These are phyloP conservation scores for Colletotrichum falcatum DNA, from an alignment of 2,329 filamentous ascomycete genomes.

Conservation along the genomic window DNA sequence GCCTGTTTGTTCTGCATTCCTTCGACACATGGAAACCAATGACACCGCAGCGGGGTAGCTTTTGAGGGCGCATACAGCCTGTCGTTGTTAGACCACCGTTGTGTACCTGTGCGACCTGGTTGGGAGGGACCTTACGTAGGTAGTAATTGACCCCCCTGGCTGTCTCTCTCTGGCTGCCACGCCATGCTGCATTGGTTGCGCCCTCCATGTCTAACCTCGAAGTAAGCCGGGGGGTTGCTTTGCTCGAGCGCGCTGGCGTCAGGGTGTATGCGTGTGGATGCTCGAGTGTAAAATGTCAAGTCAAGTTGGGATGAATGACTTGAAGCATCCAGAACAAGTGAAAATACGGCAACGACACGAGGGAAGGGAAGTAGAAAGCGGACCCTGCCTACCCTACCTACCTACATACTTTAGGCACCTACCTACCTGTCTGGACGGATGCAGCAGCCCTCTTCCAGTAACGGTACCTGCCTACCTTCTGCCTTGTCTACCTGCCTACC, in stretches of 20 bases:
- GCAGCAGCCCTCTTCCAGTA: background rate
- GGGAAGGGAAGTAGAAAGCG: background rate
- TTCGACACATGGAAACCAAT: conserved; percentile 34
- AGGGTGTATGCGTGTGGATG: conserved; percentile 4
- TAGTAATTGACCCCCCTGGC: too few species aligned
- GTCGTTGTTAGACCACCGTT: conserved; percentile 15
- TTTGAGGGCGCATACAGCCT: conserved; percentile 31
- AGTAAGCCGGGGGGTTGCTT: conserved; percentile 16
- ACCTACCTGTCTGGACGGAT: background rate
- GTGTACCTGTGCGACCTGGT: too few species aligned
- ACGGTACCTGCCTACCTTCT: background rate
- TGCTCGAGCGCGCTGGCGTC: conserved; percentile 23
- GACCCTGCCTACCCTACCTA: background rate
- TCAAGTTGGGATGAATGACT: conserved; percentile 38
- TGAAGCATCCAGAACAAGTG: background rate
- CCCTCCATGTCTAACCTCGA: conserved; percentile 12
- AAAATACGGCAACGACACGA: background rate
- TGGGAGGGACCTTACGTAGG: too few species aligned
- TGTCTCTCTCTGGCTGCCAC: conserved; percentile 19
- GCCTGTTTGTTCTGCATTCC: conserved; percentile 30
- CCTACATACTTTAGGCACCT: too few species aligned
- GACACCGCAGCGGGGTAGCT: conserved; percentile 14
- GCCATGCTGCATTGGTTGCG: conserved; percentile 27
- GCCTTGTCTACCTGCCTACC: background rate
- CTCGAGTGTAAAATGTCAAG: conserved; percentile 4